Evolutionary conservation across 768 basidiomycete species (phyloP).

Genomic region (Auriculariales sp.): DNA sequence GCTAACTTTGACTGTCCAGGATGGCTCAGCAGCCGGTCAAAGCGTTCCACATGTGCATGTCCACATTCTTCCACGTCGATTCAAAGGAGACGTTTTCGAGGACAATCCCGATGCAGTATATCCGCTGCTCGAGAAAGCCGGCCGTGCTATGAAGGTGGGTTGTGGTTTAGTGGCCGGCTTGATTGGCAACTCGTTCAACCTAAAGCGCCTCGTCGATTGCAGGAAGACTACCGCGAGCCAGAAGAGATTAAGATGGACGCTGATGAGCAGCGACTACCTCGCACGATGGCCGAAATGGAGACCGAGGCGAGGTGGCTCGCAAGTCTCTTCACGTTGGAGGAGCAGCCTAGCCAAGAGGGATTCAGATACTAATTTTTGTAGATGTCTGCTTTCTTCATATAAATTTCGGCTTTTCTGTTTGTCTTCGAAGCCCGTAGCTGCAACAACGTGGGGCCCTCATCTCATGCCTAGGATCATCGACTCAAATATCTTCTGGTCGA

Average conservation of each 20-base stretch:
- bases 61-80: slow-evolving; percentile 76
- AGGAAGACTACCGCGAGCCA: slow-evolving; percentile 12
- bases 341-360: too few relatives aligned
- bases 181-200: neutral
- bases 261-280: slow-evolving; percentile 50
- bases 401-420: too few relatives aligned
- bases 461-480: too few relatives aligned
- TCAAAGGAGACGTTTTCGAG: slow-evolving; percentile 51
- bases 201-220: neutral
- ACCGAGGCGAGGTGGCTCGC: slow-evolving; percentile 62
- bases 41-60: slow-evolving; percentile 92
- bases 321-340: neutral
- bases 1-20: slow-evolving; percentile 27
- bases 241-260: slow-evolving; percentile 44
- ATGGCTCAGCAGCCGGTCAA: slow-evolving; percentile 77
- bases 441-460: too few relatives aligned
- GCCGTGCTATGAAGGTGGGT: slow-evolving; percentile 18
- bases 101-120: slow-evolving; percentile 58
- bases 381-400: too few relatives aligned
- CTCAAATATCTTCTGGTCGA: too few relatives aligned
- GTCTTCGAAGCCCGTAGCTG: too few relatives aligned
- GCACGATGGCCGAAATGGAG: slow-evolving; percentile 64
- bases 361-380: too few relatives aligned
- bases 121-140: slow-evolving; percentile 56
- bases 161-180: neutral